Base-by-base conservation (phyloP, 2,329 filamentous ascomycete genomes). In the Fusarium devonianum region DNA sequence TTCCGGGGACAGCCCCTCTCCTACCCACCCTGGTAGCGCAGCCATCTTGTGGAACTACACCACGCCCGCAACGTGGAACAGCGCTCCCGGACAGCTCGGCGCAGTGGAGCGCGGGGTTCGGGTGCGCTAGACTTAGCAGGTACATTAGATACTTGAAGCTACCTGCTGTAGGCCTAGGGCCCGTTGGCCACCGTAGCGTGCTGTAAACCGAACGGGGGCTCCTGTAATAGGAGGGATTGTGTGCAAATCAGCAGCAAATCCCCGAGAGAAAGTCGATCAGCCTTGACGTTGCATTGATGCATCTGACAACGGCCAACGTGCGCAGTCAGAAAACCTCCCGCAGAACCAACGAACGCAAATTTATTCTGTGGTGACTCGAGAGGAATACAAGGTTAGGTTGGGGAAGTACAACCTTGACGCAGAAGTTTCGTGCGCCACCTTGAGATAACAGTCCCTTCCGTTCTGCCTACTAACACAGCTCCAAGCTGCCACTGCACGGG, bases 61-160 rank as follows among this genome's bases (percentile, higher is more conserved):
- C 12, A 28, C 44, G 17, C 53, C 44, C 38, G 33, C 54, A 32
- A 47, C 33, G 39, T 63, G 58, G 58, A 45, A 60, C 60, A 30
- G 56, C 48, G n/a, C 13, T 46, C 38, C 36, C 48, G 46, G 48
- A 44, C 47, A 40, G 51, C 54, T 46, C 40, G 45, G 33, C 46
- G 40, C 53, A 62, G 23, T 22, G 21, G 21, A 22, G 48, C 62
- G 62, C 63, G 62, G 62, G 62, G 60, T 65, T 57, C 48, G 38
- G 47, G 40, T 46, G 50, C 60, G 46, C 60, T 58, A 62, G 43
- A 40, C 23, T n/a, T 25, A 25, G 42, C 19, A 33, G 47, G 47
- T 49, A 48, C 37, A 33, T 53, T 18, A 36, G 40, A 39, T 49
- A 47, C 42, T 29, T 26, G 14, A 4, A 42, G 29, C 36, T 28